A percentile compares a stretch with the other conserved stretches of the same genome.
Evolutionary conservation across 2,329 filamentous ascomycete genomes (phyloP).

Genomic region (Diaporthe helianthi): DNA sequence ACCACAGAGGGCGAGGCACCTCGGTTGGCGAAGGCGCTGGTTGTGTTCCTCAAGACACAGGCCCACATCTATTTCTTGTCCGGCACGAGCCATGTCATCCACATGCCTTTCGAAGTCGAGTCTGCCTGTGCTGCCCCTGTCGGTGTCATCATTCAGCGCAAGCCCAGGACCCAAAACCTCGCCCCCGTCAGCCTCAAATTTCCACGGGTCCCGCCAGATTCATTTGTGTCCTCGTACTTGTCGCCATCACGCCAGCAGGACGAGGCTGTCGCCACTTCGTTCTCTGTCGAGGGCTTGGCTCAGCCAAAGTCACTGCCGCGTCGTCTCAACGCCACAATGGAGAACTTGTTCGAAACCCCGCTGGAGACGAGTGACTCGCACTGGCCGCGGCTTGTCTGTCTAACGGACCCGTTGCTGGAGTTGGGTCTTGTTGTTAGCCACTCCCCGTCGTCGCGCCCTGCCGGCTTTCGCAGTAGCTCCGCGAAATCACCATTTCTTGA

Average conservation of each 20-base stretch:
- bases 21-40: constrained; percentile 71
- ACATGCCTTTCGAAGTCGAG: constrained; percentile 94
- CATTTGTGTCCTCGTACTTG: constrained; percentile 77
- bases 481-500: constrained; percentile 68
- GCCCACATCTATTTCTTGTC: constrained; percentile 92
- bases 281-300: constrained; percentile 64
- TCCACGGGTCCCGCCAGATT: constrained; percentile 76
- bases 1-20: constrained; percentile 26
- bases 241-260: constrained; percentile 55
- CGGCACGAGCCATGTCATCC: constrained; percentile 86
- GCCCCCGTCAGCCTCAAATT: constrained; percentile 62
- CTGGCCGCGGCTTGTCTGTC: constrained; percentile 78
- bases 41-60: constrained; percentile 91
- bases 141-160: constrained; percentile 87
- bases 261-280: constrained; percentile 54
- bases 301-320: constrained; percentile 62
- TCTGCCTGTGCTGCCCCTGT: constrained; percentile 81
- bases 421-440: constrained; percentile 80
- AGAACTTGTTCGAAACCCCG: constrained; percentile 64
- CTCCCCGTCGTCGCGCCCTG: constrained; percentile 50
- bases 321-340: constrained; percentile 60
- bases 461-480: constrained; percentile 47
- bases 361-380: constrained; percentile 62
- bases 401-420: constrained; percentile 86
- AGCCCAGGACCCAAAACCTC: constrained; percentile 60